These are phyloP conservation scores for Exophiala spinifera DNA, from an alignment of 2,329 filamentous ascomycete species.

Conservation along the genomic window DNA sequence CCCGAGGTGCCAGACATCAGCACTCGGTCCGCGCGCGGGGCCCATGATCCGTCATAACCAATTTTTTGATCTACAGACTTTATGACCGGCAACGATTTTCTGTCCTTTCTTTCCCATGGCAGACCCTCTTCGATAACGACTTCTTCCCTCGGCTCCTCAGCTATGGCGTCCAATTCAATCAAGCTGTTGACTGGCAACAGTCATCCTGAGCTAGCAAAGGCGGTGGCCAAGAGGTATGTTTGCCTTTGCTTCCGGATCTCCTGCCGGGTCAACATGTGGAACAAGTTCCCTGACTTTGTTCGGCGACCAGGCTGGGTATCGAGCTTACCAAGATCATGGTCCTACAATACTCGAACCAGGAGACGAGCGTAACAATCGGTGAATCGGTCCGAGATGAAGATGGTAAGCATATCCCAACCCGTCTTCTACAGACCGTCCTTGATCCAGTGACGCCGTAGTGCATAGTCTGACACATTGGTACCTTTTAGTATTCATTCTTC, in stretches of 20 bases:
- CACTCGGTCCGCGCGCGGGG: background rate
- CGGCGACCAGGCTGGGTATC: constrained; percentile 55
- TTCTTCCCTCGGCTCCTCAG: constrained; percentile 14
- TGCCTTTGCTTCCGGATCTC: too few relatives aligned
- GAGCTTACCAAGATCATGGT: constrained; percentile 68
- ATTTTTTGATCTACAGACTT: constrained; percentile 2
- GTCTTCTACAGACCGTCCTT: background rate
- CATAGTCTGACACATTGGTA: constrained; percentile 5
- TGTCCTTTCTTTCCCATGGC: constrained; percentile 17
- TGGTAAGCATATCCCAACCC: constrained; percentile 50
- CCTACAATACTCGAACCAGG: constrained; percentile 64
- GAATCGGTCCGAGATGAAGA: constrained; percentile 97
- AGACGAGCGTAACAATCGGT: constrained; percentile 74
- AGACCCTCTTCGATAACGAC: constrained; percentile 24
- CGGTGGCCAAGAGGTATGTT: constrained; percentile 63
- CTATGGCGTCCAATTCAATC: constrained; percentile 66
- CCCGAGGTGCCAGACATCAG: background rate
- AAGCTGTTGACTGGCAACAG: constrained; percentile 74
- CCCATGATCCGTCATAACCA: background rate
- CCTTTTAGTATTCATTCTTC: constrained; percentile 78
- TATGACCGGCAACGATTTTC: constrained; percentile 8
- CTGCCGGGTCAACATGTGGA: background rate
- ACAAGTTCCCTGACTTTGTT: constrained; percentile 1
- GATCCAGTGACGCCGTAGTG: too few relatives aligned
- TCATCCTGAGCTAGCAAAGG: constrained; percentile 67